Base-by-base conservation (phyloP, 1,284 basidiomycete species). In the Fomitopsis palustris region DNA sequence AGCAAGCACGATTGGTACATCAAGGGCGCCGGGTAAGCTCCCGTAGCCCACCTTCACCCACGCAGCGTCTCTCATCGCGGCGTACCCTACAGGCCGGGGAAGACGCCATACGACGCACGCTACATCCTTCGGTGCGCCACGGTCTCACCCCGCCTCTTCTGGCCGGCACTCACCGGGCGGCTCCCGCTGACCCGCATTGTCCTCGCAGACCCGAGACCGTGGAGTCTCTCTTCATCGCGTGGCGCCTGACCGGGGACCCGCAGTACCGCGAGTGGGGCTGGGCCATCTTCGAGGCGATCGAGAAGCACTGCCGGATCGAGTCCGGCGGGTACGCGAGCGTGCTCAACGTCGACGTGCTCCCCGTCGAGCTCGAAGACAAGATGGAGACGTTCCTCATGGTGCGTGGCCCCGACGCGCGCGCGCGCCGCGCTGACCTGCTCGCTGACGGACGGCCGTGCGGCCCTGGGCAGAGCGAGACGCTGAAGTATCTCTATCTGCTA, bases 331-430 rank as follows among this genome's bases (percentile, higher is more conserved):
- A 92, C 68, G 92, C 92, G 16, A 86, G 87, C 45, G 82, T 98
- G 49, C 74, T 89, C 57, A 93, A 97, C 72, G 96, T 98, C 16
- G 90, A 94, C 69, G 79, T 83, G 61, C 73, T 86, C 2, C 86
- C 90, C 0, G 85, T 82, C 2, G 75, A 77, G 66, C 78, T 84
- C 60, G 86, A 93, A 61, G 93, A 98, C 74, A 90, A 92, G 72
- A 97, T 97, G 93, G 96, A 98, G 77, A 96, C 96, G 17, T 97
- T 96, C 78, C 85, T 93, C 75, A 79, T 96, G 80, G 90, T 90
- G 58, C 59, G 86, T 75, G 0, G 27, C 23, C 52, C 33, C 9
- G 45, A 47, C 37, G 17, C n/a, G n/a, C n/a, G n/a, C n/a, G n/a
- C n/a, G n/a, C n/a, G 14, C 49, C 45, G 7, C 37, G 1, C 38